Evolutionary conservation across 208 protist species (phyloP).

Genomic region (Leptomonas seymouri): DNA sequence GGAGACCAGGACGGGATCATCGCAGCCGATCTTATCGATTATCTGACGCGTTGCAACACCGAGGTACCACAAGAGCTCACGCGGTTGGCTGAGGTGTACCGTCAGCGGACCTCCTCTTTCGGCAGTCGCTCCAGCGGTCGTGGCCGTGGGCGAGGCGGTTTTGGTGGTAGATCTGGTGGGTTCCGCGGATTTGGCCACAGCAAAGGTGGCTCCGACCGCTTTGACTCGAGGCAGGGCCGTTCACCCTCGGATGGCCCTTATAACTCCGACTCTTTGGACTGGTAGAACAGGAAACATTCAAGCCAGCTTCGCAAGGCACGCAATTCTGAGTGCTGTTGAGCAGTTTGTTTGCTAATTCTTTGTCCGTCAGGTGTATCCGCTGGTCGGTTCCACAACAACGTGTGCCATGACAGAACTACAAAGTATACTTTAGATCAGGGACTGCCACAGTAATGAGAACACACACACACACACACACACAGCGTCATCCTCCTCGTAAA

Average conservation of each 20-base stretch:
- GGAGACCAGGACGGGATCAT: slow-evolving; percentile 53
- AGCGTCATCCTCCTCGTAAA: no score
- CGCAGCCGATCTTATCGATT: slow-evolving; percentile 69
- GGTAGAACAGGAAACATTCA: neutral
- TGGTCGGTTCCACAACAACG: no score
- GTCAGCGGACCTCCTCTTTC: slow-evolving; percentile 1
- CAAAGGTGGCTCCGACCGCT: neutral
- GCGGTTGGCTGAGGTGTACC: slow-evolving; percentile 45
- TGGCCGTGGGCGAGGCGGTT: slow-evolving; percentile 10
- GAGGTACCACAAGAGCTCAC: slow-evolving; percentile 52
- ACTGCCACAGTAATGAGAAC: no score
- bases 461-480: no score
- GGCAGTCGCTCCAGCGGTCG: slow-evolving; percentile 9
- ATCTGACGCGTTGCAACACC: slow-evolving; percentile 70
- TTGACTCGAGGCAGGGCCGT: slow-evolving; percentile 3
- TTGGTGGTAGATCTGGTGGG: neutral
- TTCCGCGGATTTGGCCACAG: neutral
- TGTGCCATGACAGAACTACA: no score
- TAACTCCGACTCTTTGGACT: neutral
- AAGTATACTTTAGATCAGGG: no score
- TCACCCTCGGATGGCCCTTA: neutral
- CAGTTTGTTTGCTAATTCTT: neutral
- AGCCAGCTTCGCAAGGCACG: neutral
- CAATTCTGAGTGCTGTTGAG: no score
- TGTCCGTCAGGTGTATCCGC: neutral